Evolutionary conservation across 2,329 filamentous ascomycete genomes (phyloP), one percentile per base, ranked within the genome.

Genomic region (Clonostachys rosea): DNA sequence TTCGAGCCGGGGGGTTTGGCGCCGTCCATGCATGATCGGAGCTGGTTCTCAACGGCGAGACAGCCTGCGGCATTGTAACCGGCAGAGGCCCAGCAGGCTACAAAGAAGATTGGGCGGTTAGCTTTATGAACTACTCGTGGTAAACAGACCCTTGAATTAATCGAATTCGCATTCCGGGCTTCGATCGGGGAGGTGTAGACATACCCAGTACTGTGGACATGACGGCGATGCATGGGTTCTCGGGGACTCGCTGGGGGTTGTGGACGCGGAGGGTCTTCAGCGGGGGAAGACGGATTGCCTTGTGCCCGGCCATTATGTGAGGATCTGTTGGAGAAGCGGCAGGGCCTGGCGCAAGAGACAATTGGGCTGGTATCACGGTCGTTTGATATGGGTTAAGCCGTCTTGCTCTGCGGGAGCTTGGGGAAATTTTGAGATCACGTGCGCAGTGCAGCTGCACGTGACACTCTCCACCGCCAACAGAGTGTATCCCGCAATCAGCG

Each of bases 11-110:
- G 58, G 49, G 65, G 74, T 75, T 60, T 82, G 52, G 86, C 84
- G 47, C 79, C 79, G 73, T 97, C 92, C 90, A 96, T 96, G 70
- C 83, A 87, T 34, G 68, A 66, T 30, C 84, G 77, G 50, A 87
- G 70, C 46, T 81, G 73, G 47, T 74, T 73, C 66, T 86, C 82
- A 54, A 86, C 61, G 40, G 73, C 71, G 20, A 73, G 73, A 62
- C 82, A 86, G 36, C 80, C 81, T 12, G 74, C 61, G 6, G 77
- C 72, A 63, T 71, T 86, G 67, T 86, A 85, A 43, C 88, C 88
- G 33, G 84, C 79, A 3, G 88, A 91, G 2, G 89, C 89, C 89
- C 89, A 94, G 69, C 89, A 94, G 52, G 87, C 88, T 92, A 52
- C 54, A 39, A 30, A 30, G 8, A 30, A 30, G 43, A 35, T 40